Percentiles rank a stretch among this genome's conserved stretches.
phyloP scores from a whole-genome alignment of 176 grass and related monocot species.

The Eleusine indica region DNA sequence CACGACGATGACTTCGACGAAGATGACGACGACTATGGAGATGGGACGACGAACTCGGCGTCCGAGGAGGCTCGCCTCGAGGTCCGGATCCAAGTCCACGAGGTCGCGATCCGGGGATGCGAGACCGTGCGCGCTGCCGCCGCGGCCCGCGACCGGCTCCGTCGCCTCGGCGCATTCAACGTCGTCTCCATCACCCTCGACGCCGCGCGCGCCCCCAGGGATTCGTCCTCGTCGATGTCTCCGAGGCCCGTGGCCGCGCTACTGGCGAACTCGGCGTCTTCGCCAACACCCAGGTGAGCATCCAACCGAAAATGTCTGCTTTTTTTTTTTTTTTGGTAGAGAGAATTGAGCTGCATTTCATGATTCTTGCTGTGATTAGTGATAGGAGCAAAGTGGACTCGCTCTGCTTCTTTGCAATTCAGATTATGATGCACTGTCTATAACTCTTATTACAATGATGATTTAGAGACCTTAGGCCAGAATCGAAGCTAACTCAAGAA shows the following conservation, averaged over 20 bases:
- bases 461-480: background rate
- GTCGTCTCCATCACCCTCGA: slow-evolving; percentile 81
- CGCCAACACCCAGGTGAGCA: slow-evolving; percentile 48
- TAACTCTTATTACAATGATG: background rate
- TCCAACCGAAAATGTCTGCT: background rate
- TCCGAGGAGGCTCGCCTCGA: slow-evolving; percentile 42
- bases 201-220: slow-evolving; percentile 49
- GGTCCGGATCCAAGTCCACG: slow-evolving; percentile 73
- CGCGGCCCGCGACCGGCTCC: slow-evolving; percentile 63
- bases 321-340: background rate
- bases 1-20: background rate
- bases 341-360: slow-evolving; percentile 18
- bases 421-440: background rate
- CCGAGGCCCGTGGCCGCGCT: slow-evolving; percentile 53
- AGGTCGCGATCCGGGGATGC: slow-evolving; percentile 69
- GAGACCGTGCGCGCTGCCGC: slow-evolving; percentile 69
- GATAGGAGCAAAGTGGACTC: background rate
- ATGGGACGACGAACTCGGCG: background rate
- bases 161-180: slow-evolving; percentile 69
- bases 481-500: slow-evolving; percentile 9
- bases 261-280: slow-evolving; percentile 59
- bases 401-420: background rate
- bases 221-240: slow-evolving; percentile 67
- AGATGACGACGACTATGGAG: background rate
- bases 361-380: background rate